Evolutionary conservation across 805 yeast species (phyloP).

Genomic region (Wickerhamiella azymoides): DNA sequence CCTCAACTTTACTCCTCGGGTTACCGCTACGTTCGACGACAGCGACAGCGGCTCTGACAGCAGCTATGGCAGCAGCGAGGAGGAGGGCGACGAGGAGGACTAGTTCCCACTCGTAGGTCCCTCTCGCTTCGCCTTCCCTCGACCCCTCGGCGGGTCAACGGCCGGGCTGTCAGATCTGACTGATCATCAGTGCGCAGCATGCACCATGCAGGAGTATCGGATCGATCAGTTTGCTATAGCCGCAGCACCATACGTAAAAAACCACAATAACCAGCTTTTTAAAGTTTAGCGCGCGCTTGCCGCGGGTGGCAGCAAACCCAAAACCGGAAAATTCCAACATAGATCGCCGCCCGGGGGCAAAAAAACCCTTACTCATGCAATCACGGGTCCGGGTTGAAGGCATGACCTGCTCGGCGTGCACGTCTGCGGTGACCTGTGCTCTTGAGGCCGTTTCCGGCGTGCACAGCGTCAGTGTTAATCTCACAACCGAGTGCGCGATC

Average conservation of each 20-base stretch:
- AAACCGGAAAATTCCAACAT: too few relatives aligned
- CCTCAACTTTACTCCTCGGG: conserved; percentile 9
- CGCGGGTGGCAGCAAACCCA: too few relatives aligned
- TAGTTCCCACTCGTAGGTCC: background rate
- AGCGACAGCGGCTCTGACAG: conserved; percentile 13
- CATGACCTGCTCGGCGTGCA: conserved; percentile 89
- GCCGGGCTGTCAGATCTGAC: too few relatives aligned
- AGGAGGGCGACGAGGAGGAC: conserved; percentile 10
- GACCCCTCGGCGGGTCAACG: too few relatives aligned
- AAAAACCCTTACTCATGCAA: background rate
- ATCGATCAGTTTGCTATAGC: too few relatives aligned
- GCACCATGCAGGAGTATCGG: too few relatives aligned
- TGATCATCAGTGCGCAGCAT: too few relatives aligned
- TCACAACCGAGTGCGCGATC: conserved; percentile 60
- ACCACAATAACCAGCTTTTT: too few relatives aligned
- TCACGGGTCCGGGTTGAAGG: conserved; percentile 34
- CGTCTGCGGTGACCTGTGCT: conserved; percentile 48
- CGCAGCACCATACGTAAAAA: too few relatives aligned
- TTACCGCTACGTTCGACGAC: conserved; percentile 13
- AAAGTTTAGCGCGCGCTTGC: too few relatives aligned
- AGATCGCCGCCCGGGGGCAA: background rate
- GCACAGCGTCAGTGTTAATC: conserved; percentile 43
- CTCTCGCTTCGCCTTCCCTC: too few relatives aligned
- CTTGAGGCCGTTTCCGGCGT: conserved; percentile 40
- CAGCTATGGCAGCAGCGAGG: conserved; percentile 11